Evolutionary conservation across 768 basidiomycete genomes (phyloP), one percentile per base, ranked within the genome.

Genomic region (Suillus luteus): DNA sequence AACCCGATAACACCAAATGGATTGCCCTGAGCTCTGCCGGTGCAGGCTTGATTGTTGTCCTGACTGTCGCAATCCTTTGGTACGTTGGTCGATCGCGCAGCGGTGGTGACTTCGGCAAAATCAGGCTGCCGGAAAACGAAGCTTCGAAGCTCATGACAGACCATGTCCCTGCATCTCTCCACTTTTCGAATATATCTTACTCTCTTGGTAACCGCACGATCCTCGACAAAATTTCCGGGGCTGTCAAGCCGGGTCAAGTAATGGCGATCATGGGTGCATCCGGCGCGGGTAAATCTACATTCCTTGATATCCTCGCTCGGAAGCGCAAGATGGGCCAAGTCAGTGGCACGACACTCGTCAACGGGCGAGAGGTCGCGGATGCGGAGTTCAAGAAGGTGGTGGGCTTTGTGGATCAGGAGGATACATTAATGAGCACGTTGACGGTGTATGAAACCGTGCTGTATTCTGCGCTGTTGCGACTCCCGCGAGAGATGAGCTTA

Each of bases 331-430:
- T 89, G 15, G 97, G 97, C 0, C 63, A 70, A 1, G 91, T 96
- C 8, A 59, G 59, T 41, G 96, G 96, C 2, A 82, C 82, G 35
- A 90, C 89, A 43, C 84, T 93, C 22, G 88, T 98, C 59, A 99
- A 99, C 71, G 96, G 96, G 0, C 82, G 93, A 3, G 83, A 84
- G 64, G 89, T 96, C 31, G 79, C 80, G 51, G 82, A 93, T 73
- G 77, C 81, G 31, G 86, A 91, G 72, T 97, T 93, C 81, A 89
- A 87, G 73, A 86, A 87, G 41, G 90, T 98, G 6, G 87, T 91
- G 67, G 97, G 97, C 37, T 99, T 92, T 68, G 97, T 99, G 51
- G 96, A 99, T 73, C 97, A 99, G 76, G 97, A 99, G 75, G 97
- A 99, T 75, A 97, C 95, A 11, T 78, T 99, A 66, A 96, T 99